Percentiles rank a stretch among this genome's conserved stretches.
phyloP scores from a whole-genome alignment of 805 yeast genomes.

The Myxozyma nipponensis region DNA sequence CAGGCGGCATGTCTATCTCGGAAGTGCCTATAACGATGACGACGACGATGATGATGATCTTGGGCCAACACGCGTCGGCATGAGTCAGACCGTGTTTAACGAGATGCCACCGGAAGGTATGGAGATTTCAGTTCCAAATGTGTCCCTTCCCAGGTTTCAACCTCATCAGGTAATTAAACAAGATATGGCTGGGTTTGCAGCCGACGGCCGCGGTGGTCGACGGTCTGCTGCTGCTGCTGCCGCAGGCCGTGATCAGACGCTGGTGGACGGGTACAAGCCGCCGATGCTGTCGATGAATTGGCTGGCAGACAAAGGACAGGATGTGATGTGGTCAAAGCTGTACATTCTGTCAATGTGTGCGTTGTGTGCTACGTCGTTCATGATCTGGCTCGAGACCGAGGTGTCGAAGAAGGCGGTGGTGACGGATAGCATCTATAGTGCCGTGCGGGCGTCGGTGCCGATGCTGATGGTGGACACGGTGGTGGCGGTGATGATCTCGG shows the following conservation, averaged over 20 bases:
- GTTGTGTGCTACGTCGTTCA: slow-evolving; percentile 34
- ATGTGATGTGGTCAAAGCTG: slow-evolving; percentile 19
- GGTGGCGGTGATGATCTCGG: slow-evolving; percentile 30
- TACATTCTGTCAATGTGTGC: slow-evolving; percentile 32
- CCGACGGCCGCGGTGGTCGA: neutral
- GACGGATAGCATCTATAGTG: slow-evolving; percentile 34
- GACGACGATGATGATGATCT: neutral
- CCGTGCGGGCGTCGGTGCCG: slow-evolving; percentile 29
- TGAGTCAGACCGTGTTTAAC: neutral
- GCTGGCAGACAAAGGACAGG: slow-evolving; percentile 1
- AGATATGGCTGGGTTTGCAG: neutral
- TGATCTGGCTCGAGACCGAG: slow-evolving; percentile 33
- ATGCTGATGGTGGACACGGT: slow-evolving; percentile 29
- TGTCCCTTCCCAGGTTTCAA: neutral
- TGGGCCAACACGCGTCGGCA: neutral
- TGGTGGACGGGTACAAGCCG: slow-evolving; percentile 12
- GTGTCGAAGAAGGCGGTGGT: slow-evolving; percentile 30
- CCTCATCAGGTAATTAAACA: neutral
- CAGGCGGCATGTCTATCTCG: slow-evolving; percentile 4
- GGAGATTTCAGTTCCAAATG: neutral
- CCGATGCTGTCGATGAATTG: neutral
- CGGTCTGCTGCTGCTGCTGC: neutral
- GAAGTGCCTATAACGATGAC: slow-evolving; percentile 9
- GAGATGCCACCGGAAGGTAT: neutral
- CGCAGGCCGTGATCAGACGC: neutral